Evolutionary conservation across 2,329 filamentous ascomycete species (phyloP), one percentile per base, ranked within the genome.

Genomic region (Fusarium beomiforme): DNA sequence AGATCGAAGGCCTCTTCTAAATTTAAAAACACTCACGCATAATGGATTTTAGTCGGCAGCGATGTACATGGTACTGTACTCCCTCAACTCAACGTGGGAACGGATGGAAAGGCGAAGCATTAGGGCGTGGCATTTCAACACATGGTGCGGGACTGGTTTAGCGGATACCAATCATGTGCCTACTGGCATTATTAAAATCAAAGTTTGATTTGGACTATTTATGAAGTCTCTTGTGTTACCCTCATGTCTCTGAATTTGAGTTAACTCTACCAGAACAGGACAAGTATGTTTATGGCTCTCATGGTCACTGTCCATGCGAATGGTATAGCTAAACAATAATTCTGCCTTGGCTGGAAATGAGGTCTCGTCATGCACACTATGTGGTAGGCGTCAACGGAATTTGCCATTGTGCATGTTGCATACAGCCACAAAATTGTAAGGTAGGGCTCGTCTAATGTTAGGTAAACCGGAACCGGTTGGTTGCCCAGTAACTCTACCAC

Each of bases 1-100:
- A 95, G 83, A 93, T 95, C 72, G 90, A 93, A 64, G 93, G 96
- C 8, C 88, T 99, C 61, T 99, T 98, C 82, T 99, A 94, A 72
- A 58, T 13, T 13, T 26, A 39, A 24, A 33, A 62, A 41, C 23
- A 33, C 29, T n/a, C 39, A 55, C 42, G 34, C 37, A 39, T 49
- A 62, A 58, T 55, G 26, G 41, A 64, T 56, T 56, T 17, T 61
- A 26, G 37, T 46, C 47, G 41, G 23, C 57, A 47, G 50, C 24
- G 46, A 67, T 50, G 47, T 33, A 56, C 43, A 56, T 57, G 58
- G 51, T 24, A 59, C 43, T 70, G 50, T 72, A 57, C 67, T 65
- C 64, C 66, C 60, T 77, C 69, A 76, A 75, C 75, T 77, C 75
- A 77, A 77, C 75, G 72, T 77, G 69, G 74, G 74, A 68, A 61